phyloP scores from a whole-genome alignment of 805 yeast genomes.

The Saccharomyces cerevisiae region DNA sequence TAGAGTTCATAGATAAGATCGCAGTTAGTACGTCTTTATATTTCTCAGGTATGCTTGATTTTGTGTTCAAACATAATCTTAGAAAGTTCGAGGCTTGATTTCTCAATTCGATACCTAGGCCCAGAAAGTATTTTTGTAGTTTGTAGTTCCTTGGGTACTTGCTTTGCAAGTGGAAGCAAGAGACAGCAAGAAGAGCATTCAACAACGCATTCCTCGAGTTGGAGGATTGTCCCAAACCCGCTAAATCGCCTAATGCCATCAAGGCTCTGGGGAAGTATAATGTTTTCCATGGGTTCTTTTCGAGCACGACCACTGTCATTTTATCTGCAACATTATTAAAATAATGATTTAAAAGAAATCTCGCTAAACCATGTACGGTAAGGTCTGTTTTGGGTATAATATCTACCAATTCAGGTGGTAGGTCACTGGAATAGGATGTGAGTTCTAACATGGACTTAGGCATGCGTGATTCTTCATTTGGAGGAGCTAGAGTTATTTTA shows the following conservation, averaged over 20 bases:
- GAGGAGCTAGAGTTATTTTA: slow-evolving; percentile 5
- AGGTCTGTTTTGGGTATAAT: slow-evolving; percentile 51
- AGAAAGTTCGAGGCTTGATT: slow-evolving; percentile 67
- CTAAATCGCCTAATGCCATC: slow-evolving; percentile 72
- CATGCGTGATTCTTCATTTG: slow-evolving; percentile 14
- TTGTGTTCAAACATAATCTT: slow-evolving; percentile 46
- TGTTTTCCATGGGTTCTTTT: slow-evolving; percentile 81
- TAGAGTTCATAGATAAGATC: slow-evolving; percentile 75
- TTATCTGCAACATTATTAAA: slow-evolving; percentile 68
- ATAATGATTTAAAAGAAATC: slow-evolving; percentile 66
- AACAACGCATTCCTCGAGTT: slow-evolving; percentile 69
- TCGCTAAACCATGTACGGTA: slow-evolving; percentile 58
- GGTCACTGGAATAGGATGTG: slow-evolving; percentile 7
- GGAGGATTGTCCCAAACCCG: slow-evolving; percentile 65
- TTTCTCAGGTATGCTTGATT: slow-evolving; percentile 46
- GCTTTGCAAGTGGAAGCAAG: slow-evolving; percentile 72
- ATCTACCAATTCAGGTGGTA: slow-evolving; percentile 15
- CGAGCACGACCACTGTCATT: slow-evolving; percentile 62
- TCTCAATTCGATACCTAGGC: slow-evolving; percentile 65
- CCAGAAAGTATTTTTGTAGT: slow-evolving; percentile 60
- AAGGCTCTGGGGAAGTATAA: slow-evolving; percentile 80
- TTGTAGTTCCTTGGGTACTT: slow-evolving; percentile 59
- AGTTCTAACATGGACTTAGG: slow-evolving; percentile 17
- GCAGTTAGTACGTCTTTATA: slow-evolving; percentile 82
- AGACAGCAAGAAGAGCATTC: slow-evolving; percentile 71